phyloP scores from a whole-genome alignment of 768 basidiomycete genomes.

The Mrakia gelida region DNA sequence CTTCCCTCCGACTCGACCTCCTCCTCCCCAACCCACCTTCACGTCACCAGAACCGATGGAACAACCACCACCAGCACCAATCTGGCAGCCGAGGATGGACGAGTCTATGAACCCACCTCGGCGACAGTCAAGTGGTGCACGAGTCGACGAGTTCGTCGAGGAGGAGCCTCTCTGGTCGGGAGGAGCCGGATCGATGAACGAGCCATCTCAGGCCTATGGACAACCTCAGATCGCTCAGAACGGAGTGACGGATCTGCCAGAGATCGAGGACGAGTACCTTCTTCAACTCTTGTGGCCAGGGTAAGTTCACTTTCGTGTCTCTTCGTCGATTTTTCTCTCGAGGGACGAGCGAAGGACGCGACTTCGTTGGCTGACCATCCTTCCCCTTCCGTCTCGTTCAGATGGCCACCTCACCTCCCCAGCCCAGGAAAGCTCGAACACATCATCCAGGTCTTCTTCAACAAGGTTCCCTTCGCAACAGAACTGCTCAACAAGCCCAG shows the following conservation, averaged over 20 bases:
- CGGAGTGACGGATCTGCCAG: not conserved
- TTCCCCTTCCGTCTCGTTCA: not conserved
- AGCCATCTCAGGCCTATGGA: not conserved
- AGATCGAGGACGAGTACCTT: not conserved
- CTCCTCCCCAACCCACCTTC: not conserved
- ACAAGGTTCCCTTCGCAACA: not conserved
- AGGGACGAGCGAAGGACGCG: not conserved
- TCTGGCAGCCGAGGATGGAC: not conserved
- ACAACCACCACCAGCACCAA: not conserved
- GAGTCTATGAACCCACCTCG: not conserved
- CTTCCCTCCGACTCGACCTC: not conserved
- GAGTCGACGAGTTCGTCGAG: not conserved
- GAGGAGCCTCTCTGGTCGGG: not conserved
- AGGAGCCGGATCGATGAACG: not conserved
- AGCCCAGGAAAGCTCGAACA: constrained; percentile 14
- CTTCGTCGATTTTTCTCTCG: not conserved
- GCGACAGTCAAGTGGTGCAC: not conserved
- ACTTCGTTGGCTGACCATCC: not conserved
- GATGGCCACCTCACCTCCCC: not conserved
- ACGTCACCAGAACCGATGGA: not conserved
- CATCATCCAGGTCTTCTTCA: constrained; percentile 4
- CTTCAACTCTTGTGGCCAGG: not conserved
- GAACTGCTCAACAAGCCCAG: not conserved
- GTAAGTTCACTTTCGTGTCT: not conserved
- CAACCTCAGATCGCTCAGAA: not conserved